Evolutionary conservation across 1,284 basidiomycete species (phyloP), one percentile per base, ranked within the genome.

Genomic region (Porogramme epimiltina): DNA sequence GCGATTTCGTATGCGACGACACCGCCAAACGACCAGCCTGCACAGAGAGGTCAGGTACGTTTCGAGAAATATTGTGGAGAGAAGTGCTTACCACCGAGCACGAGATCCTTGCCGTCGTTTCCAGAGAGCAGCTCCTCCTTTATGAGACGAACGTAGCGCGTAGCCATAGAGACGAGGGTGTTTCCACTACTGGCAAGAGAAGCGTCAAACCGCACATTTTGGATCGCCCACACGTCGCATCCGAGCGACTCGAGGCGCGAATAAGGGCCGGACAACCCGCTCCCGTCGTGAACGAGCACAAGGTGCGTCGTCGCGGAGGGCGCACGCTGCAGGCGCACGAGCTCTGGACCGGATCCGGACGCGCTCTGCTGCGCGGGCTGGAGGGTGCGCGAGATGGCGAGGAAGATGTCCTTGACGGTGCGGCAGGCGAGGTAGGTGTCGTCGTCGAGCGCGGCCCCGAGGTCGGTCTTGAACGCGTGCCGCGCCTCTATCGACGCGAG

Each of bases 1-100:
- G 83, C 79, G 4, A 80, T 69, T 60, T 88, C 85, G 59, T 81
- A 87, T 0, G 87, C 84, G 0, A 82, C 78, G 10, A 88, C 78
- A 3, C 87, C 87, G 16, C 87, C 87, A 61, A 89, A 87, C 4
- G 87, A 90, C 87, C 88, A 89, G 0, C 87, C 87, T 86, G 52
- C 6, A 13, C 13, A 31, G 28, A 31, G 13, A 6, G 28, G 13
- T 31, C 28, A 31, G 13, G 6, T 31, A 13, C n/a, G 28, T 31
- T 6, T 13, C 6, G 6, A 8, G 22, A 37, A 4, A 10, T 13
- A 24, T 26, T 2, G 34, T 1, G 31, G 26, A n/a, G 24, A 22
- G 10, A 9, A 9, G 24, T 8, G 28, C 34, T 6, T 16, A 37
- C 34, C 34, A 16, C 34, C 34, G 8, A 37, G 34, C 6, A 37